Conservation (phyloP, 148 eudicot species). For the Amaranthus cruentus region DNA sequence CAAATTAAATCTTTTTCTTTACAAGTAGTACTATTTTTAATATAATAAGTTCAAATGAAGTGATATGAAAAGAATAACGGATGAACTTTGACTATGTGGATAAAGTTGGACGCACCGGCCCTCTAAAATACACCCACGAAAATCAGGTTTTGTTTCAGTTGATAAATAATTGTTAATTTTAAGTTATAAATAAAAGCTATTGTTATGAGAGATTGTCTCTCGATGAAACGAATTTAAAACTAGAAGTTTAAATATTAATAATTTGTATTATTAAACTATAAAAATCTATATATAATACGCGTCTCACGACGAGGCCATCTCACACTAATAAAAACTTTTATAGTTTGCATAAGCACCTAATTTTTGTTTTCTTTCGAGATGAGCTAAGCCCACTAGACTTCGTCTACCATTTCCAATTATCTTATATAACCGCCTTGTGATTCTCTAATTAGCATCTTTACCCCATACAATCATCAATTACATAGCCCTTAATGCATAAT, state of each 20-base stretch:
- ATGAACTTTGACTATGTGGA: not conserved
- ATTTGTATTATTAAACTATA: too few relatives aligned
- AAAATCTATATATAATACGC: too few relatives aligned
- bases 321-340: too few relatives aligned
- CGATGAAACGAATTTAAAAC: too few relatives aligned
- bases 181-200: too few relatives aligned
- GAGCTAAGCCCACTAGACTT: constrained; percentile 27
- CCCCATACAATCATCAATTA: constrained; percentile 9
- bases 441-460: constrained; percentile 22
- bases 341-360: constrained; percentile 43
- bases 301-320: too few relatives aligned
- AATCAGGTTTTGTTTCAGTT: not conserved
- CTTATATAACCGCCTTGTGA: constrained; percentile 49
- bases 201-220: too few relatives aligned
- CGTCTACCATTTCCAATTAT: not conserved
- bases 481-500: constrained; percentile 7
- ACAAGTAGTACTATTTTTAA: too few relatives aligned
- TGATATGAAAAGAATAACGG: not conserved
- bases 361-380: constrained; percentile 22
- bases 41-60: too few relatives aligned
- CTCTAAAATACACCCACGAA: constrained; percentile 16
- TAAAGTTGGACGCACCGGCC: constrained; percentile 26
- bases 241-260: too few relatives aligned
- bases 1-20: too few relatives aligned
- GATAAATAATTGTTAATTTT: too few relatives aligned